These are phyloP conservation scores for Arthrobotrys megalospora DNA, from an alignment of 2,329 filamentous ascomycete genomes.

Conservation along the genomic window DNA sequence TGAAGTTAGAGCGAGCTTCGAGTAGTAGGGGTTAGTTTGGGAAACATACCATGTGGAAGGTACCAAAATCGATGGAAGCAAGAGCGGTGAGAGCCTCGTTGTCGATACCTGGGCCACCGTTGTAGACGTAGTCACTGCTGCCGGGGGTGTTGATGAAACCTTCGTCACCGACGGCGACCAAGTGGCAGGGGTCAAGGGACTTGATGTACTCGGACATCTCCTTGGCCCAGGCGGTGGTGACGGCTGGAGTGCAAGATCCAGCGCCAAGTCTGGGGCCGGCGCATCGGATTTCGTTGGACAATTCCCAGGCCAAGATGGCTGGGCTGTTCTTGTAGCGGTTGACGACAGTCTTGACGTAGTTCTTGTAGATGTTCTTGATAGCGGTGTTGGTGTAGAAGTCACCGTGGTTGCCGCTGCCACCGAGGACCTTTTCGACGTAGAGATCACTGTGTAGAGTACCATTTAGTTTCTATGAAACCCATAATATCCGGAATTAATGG, in stretches of 20 bases:
- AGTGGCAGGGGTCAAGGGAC: constrained; percentile 71
- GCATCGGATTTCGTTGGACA: constrained; percentile 76
- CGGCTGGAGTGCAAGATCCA: constrained; percentile 69
- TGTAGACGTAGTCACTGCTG: constrained; percentile 69
- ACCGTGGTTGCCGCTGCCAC: constrained; percentile 69
- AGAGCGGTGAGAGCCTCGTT: constrained; percentile 71
- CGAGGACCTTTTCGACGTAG: constrained; percentile 68
- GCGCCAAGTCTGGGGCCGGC: constrained; percentile 69
- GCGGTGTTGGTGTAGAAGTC: constrained; percentile 74
- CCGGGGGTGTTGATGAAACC: constrained; percentile 68
- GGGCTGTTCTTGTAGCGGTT: constrained; percentile 74
- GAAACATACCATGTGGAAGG: constrained; percentile 70
- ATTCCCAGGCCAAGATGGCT: constrained; percentile 78
- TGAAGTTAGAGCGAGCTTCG: constrained; percentile 9
- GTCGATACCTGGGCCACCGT: constrained; percentile 70
- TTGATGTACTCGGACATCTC: constrained; percentile 74
- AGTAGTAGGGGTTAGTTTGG: background rate
- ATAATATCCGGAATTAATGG: background rate
- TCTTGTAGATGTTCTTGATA: constrained; percentile 74
- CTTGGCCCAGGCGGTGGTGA: constrained; percentile 71
- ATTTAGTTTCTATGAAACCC: background rate
- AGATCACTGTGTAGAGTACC: constrained; percentile 30
- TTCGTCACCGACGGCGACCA: constrained; percentile 73
- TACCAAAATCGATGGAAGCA: constrained; percentile 71
- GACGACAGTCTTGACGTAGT: constrained; percentile 75